phyloP scores from a whole-genome alignment of 768 basidiomycete species.

The Strobilomyces dryophilus region DNA sequence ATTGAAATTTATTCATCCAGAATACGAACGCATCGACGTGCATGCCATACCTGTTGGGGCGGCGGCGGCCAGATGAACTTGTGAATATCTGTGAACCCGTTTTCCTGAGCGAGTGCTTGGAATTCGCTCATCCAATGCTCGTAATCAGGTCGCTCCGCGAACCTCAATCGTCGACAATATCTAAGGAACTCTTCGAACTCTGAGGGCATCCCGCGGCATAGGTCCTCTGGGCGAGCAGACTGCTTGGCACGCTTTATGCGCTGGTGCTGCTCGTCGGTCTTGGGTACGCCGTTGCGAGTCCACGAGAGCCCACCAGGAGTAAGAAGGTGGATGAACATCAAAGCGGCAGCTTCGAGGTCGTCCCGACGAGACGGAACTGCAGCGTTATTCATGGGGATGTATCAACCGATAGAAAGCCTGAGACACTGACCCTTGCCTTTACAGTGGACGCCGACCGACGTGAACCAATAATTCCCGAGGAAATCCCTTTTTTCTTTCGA shows the following conservation, averaged over 20 bases:
- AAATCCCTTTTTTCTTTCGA: constrained; percentile 67
- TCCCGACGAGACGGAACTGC: constrained; percentile 75
- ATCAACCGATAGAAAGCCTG: constrained; percentile 10
- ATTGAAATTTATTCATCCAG: neutral
- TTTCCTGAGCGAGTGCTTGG: constrained; percentile 51
- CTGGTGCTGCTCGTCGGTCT: constrained; percentile 59
- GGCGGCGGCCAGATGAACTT: constrained; percentile 74
- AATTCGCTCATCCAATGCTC: constrained; percentile 62
- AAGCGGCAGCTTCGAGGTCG: constrained; percentile 70
- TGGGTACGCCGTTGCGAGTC: constrained; percentile 80
- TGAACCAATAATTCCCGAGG: constrained; percentile 84
- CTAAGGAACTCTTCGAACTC: constrained; percentile 75
- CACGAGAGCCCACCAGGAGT: constrained; percentile 72
- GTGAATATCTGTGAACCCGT: constrained; percentile 55
- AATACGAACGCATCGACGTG: neutral
- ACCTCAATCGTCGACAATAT: constrained; percentile 66
- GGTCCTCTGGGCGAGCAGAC: constrained; percentile 54
- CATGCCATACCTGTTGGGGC: constrained; percentile 28
- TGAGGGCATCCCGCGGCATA: constrained; percentile 64
- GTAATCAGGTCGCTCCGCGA: constrained; percentile 69
- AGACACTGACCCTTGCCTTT: constrained; percentile 57
- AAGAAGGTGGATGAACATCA: constrained; percentile 78
- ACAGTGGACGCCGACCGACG: constrained; percentile 74
- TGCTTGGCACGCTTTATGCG: constrained; percentile 63
- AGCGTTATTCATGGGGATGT: constrained; percentile 18